A percentile compares a stretch with the other conserved stretches of the same genome.
Evolutionary conservation across 2,329 filamentous ascomycete genomes (phyloP).

Genomic region (Colletotrichum acutatum): DNA sequence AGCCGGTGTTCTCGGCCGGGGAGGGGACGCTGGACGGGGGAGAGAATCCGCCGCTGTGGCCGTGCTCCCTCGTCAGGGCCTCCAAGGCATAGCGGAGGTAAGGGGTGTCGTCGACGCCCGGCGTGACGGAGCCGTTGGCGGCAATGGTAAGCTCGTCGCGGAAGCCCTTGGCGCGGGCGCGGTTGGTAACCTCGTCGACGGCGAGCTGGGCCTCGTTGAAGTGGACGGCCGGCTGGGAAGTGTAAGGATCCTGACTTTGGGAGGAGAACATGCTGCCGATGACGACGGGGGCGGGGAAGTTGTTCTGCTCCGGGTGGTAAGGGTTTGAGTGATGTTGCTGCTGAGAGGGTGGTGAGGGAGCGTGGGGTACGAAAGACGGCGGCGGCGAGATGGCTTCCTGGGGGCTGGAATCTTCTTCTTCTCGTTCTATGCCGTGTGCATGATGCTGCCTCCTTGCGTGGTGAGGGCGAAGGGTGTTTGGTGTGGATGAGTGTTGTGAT

Average conservation of each 20-base stretch:
- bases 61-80: slow-evolving; percentile 81
- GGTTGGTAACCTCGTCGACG: slow-evolving; percentile 39
- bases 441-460: slow-evolving; percentile 31
- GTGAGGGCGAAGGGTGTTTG: slow-evolving; percentile 34
- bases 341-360: slow-evolving; percentile 52
- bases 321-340: slow-evolving; percentile 42
- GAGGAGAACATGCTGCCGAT: slow-evolving; percentile 26
- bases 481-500: slow-evolving; percentile 38
- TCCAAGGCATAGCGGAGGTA: slow-evolving; percentile 93
- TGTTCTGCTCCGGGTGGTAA: slow-evolving; percentile 10
- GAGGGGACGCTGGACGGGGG: slow-evolving; percentile 51
- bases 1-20: slow-evolving; percentile 43
- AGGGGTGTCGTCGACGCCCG: slow-evolving; percentile 84
- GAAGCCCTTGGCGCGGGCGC: slow-evolving; percentile 46
- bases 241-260: slow-evolving; percentile 53
- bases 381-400: slow-evolving; percentile 47
- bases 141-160: slow-evolving; percentile 64
- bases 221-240: slow-evolving; percentile 42
- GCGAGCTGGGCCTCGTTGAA: slow-evolving; percentile 52
- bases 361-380: slow-evolving; percentile 47
- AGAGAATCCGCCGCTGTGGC: slow-evolving; percentile 61
- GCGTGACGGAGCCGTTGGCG: slow-evolving; percentile 68
- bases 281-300: slow-evolving; percentile 27
- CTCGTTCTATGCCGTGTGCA: slow-evolving; percentile 36
- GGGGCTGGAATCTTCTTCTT: slow-evolving; percentile 38